A percentile compares a stretch with the other conserved stretches of the same genome.
phyloP scores from a whole-genome alignment of 805 yeast genomes.

The Ogataea henricii region DNA sequence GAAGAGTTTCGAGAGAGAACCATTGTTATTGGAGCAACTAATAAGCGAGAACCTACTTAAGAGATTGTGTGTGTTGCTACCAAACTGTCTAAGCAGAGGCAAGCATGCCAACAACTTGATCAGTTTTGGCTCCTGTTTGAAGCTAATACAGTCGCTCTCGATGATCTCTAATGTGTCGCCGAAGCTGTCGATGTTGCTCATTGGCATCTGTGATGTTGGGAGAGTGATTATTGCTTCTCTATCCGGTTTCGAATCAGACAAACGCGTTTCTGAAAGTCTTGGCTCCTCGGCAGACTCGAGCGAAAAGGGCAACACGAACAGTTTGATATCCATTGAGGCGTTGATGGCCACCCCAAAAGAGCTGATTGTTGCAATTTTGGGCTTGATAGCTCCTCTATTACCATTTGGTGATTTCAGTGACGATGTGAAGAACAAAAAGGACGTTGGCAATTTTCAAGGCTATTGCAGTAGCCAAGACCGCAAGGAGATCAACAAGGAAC shows the following conservation, averaged over 20 bases:
- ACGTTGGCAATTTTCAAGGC: slow-evolving; percentile 36
- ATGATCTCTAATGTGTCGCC: slow-evolving; percentile 45
- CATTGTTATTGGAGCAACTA: slow-evolving; percentile 48
- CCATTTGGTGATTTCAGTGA: slow-evolving; percentile 43
- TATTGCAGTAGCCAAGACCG: slow-evolving; percentile 26
- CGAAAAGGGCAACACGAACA: not conserved
- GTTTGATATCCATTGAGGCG: slow-evolving; percentile 58
- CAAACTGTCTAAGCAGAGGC: slow-evolving; percentile 32
- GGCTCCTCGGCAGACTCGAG: not conserved
- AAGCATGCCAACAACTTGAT: slow-evolving; percentile 28
- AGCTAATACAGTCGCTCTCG: slow-evolving; percentile 47
- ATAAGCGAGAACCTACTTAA: slow-evolving; percentile 38
- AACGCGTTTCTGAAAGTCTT: not conserved
- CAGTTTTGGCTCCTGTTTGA: slow-evolving; percentile 41
- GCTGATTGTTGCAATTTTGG: slow-evolving; percentile 54
- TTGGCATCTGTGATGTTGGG: slow-evolving; percentile 52
- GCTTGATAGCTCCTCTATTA: slow-evolving; percentile 56
- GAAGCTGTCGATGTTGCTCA: slow-evolving; percentile 43
- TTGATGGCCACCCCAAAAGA: slow-evolving; percentile 74
- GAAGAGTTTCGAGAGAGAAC: slow-evolving; percentile 47
- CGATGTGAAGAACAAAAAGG: slow-evolving; percentile 10
- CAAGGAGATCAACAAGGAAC: slow-evolving; percentile 32
- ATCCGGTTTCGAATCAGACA: slow-evolving; percentile 43
- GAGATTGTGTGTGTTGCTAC: slow-evolving; percentile 31
- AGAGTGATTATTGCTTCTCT: slow-evolving; percentile 50